These are phyloP conservation scores for Citeromyces hawaiiensis DNA, from an alignment of 1,139 yeast genomes.

Conservation along the genomic window DNA sequence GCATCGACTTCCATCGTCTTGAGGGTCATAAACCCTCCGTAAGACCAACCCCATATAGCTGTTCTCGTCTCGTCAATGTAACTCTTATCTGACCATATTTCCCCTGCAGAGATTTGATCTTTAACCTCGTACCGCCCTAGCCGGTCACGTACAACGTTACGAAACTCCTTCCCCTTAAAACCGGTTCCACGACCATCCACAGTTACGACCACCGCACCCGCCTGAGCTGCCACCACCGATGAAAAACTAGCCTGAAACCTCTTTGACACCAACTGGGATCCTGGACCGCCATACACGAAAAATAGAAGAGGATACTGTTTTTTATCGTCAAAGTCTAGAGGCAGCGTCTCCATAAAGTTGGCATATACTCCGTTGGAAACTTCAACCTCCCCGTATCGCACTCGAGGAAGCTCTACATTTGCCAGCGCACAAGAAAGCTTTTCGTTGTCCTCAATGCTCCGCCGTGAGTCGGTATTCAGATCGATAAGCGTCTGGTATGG, in stretches of 20 bases:
- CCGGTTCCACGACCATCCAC: conserved; percentile 84
- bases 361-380: conserved; percentile 20
- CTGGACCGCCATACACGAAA: conserved; percentile 76
- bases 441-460: conserved; percentile 33
- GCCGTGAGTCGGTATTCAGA: conserved; percentile 19
- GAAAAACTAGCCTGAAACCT: conserved; percentile 41
- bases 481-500: conserved; percentile 58
- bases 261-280: conserved; percentile 53
- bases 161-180: conserved; percentile 42
- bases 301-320: conserved; percentile 58
- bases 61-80: conserved; percentile 47
- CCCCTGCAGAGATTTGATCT: conserved; percentile 63
- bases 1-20: conserved; percentile 59
- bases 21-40: conserved; percentile 68
- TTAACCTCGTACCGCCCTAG: conserved; percentile 56
- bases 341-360: conserved; percentile 42
- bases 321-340: conserved; percentile 40
- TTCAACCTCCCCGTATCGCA: conserved; percentile 30
- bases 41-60: conserved; percentile 80
- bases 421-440: conserved; percentile 23
- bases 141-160: conserved; percentile 51
- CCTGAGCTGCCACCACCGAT: conserved; percentile 52
- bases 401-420: conserved; percentile 34
- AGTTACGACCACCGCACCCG: conserved; percentile 62
- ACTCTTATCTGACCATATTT: conserved; percentile 34